These are phyloP conservation scores for Kazachstania kunashirensis DNA, from an alignment of 805 yeast species.

Conservation along the genomic window DNA sequence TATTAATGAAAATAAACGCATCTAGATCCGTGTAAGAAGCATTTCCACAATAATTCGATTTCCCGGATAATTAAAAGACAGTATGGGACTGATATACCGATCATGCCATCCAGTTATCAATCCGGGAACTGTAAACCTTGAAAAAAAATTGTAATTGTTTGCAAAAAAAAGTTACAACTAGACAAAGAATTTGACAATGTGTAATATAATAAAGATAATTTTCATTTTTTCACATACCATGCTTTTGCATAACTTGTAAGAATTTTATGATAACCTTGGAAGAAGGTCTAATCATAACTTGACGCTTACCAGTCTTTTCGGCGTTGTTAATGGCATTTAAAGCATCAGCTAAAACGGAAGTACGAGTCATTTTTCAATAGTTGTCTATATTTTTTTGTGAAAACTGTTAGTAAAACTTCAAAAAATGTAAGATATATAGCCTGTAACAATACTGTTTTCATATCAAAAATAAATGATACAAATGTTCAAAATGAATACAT, in stretches of 20 bases:
- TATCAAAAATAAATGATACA: too few species aligned
- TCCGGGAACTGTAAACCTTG: slow-evolving; percentile 51
- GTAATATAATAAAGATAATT: too few species aligned
- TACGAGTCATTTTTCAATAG: slow-evolving; percentile 73
- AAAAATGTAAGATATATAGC: too few species aligned
- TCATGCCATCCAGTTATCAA: slow-evolving; percentile 97
- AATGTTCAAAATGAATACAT: too few species aligned
- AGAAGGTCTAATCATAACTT: slow-evolving; percentile 94
- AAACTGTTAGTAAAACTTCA: too few species aligned
- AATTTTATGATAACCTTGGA: slow-evolving; percentile 95
- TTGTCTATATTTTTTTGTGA: too few species aligned
- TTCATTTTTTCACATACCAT: slow-evolving; percentile 41
- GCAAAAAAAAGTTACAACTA: not conserved
- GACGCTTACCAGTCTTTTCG: slow-evolving; percentile 98
- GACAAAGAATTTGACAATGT: too few species aligned
- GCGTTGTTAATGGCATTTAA: slow-evolving; percentile 96
- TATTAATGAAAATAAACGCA: slow-evolving; percentile 3
- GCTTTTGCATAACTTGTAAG: slow-evolving; percentile 93
- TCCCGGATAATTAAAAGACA: slow-evolving; percentile 98
- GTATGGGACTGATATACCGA: slow-evolving; percentile 74
- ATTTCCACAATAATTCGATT: slow-evolving; percentile 42
- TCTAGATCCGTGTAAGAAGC: slow-evolving; percentile 59
- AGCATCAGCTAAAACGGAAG: slow-evolving; percentile 97
- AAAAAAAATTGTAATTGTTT: not conserved
- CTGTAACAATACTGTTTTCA: too few species aligned